Percentiles rank a stretch among this genome's conserved stretches.
Evolutionary conservation across 306 rosid species (phyloP).

Genomic region (Rosa rugosa): DNA sequence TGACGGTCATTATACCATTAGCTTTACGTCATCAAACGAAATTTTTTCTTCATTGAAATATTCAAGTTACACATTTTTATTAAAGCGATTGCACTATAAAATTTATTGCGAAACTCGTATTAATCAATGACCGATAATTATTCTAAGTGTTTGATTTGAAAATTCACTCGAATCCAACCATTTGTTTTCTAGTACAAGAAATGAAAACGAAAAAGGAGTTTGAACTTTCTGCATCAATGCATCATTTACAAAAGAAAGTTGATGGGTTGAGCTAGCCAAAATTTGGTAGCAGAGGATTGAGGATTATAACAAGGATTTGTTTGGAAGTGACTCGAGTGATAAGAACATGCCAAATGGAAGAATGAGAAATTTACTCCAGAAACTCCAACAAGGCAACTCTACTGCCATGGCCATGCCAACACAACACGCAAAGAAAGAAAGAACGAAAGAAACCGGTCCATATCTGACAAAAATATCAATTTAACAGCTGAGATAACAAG

Average conservation of each 20-base stretch:
- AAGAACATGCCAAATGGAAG: conserved; percentile 24
- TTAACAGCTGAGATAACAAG: background rate
- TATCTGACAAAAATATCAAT: background rate
- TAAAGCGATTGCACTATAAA: background rate
- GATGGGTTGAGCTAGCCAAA: background rate
- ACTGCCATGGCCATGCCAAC: background rate
- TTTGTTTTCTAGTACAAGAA: background rate
- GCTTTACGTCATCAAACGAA: background rate
- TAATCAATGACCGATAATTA: background rate
- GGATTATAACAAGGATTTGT: conserved; percentile 3
- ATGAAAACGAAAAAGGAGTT: background rate
- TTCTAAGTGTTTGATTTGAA: background rate
- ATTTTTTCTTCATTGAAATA: background rate
- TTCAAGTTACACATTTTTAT: background rate
- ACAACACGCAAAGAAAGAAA: background rate
- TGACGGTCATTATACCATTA: background rate
- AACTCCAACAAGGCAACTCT: background rate
- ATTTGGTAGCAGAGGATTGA: background rate
- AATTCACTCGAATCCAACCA: background rate
- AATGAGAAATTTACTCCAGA: conserved; percentile 9
- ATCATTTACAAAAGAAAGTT: background rate
- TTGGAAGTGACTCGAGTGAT: background rate
- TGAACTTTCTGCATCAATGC: background rate
- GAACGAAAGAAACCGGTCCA: background rate
- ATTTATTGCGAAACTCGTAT: background rate